These are phyloP conservation scores for Penicillium thymicola DNA, from an alignment of 2,329 filamentous ascomycete genomes.

Conservation along the genomic window DNA sequence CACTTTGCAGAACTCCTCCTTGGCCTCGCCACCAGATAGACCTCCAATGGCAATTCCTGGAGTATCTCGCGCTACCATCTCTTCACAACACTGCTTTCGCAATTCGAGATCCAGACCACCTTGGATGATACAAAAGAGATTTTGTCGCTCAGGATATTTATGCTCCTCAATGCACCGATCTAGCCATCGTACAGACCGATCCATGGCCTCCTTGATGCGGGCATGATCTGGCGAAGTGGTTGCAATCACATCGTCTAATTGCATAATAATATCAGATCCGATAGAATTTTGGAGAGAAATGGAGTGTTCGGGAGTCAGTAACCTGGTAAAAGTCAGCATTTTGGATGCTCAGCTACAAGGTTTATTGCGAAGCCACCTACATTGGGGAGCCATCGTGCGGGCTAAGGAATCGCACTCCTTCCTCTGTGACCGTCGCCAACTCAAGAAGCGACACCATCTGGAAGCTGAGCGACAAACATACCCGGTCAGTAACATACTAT, in stretches of 20 bases:
- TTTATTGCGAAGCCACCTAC: slow-evolving; percentile 42
- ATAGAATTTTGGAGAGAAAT: slow-evolving; percentile 96
- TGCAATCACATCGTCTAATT: slow-evolving; percentile 95
- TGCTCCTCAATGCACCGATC: slow-evolving; percentile 93
- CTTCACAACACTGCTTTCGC: slow-evolving; percentile 73
- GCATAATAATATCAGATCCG: slow-evolving; percentile 98
- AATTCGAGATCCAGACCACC: slow-evolving; percentile 87
- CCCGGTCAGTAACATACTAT: slow-evolving; percentile 4
- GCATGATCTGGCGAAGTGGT: slow-evolving; percentile 87
- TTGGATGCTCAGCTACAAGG: not conserved
- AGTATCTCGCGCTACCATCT: slow-evolving; percentile 87
- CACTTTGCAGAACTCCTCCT: slow-evolving; percentile 86
- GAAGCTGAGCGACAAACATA: slow-evolving; percentile 58
- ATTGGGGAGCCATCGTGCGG: slow-evolving; percentile 94
- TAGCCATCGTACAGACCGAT: slow-evolving; percentile 90
- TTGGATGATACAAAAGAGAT: slow-evolving; percentile 98
- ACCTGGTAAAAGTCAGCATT: slow-evolving; percentile 43
- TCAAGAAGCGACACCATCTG: slow-evolving; percentile 98
- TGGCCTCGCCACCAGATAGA: slow-evolving; percentile 90
- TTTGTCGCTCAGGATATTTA: slow-evolving; percentile 76
- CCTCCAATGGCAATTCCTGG: slow-evolving; percentile 96
- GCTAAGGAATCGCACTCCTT: slow-evolving; percentile 92
- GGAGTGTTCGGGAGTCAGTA: slow-evolving; percentile 95
- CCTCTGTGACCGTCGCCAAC: slow-evolving; percentile 88
- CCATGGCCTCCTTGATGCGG: slow-evolving; percentile 92